Conservation (phyloP, 2,329 filamentous ascomycete genomes). For the Aureobasidium sp. region DNA sequence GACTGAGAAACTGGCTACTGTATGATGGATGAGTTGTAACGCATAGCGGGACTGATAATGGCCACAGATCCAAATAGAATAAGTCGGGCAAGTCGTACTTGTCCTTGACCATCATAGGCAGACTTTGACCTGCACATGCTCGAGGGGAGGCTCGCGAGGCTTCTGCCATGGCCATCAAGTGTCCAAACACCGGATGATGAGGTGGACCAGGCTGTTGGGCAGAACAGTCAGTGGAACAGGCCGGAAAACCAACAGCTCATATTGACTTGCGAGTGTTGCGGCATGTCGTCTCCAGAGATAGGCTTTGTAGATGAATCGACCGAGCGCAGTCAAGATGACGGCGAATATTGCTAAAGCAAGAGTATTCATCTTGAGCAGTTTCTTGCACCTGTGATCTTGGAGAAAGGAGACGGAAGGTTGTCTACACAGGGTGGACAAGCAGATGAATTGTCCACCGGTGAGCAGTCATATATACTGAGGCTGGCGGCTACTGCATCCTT, state of each 20-base stretch:
- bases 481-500: not conserved
- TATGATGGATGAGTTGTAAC: slow-evolving; percentile 32
- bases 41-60: slow-evolving; percentile 26
- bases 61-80: slow-evolving; percentile 41
- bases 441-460: not conserved
- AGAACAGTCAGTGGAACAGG: not conserved
- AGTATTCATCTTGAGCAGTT: not conserved
- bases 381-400: not conserved
- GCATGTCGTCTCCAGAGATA: slow-evolving; percentile 15
- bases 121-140: slow-evolving; percentile 28
- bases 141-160: slow-evolving; percentile 26
- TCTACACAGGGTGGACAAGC: not conserved
- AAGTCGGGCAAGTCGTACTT: slow-evolving; percentile 29
- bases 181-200: slow-evolving; percentile 33
- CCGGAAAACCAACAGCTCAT: fast-evolving
- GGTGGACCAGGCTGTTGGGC: slow-evolving; percentile 31
- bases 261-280: not conserved
- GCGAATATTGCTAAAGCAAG: slow-evolving; percentile 19
- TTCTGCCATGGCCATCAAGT: slow-evolving; percentile 31
- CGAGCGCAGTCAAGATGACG: slow-evolving; percentile 17
- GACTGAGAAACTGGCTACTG: slow-evolving; percentile 29
- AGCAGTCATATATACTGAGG: not conserved
- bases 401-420: not conserved
- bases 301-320: slow-evolving; percentile 20
- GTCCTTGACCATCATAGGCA: slow-evolving; percentile 26